These are phyloP conservation scores for Elsinoe ampelina DNA, from an alignment of 2,329 filamentous ascomycete species.

Conservation along the genomic window DNA sequence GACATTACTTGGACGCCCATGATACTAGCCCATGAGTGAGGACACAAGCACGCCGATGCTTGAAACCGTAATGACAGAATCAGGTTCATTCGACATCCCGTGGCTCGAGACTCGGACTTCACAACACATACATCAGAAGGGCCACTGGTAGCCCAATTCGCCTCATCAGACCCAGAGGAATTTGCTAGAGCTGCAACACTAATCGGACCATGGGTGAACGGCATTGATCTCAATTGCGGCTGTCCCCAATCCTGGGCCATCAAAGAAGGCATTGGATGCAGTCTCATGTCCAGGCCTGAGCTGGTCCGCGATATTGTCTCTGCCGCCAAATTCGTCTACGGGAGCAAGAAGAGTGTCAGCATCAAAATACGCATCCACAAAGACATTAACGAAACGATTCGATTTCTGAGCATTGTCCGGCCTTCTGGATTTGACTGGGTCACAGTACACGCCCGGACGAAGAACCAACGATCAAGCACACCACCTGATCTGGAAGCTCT, in stretches of 20 bases:
- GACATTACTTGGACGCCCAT: conserved; percentile 65
- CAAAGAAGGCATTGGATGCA: conserved; percentile 56
- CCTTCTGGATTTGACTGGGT: conserved; percentile 56
- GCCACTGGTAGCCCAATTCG: conserved; percentile 59
- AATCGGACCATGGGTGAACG: conserved; percentile 52
- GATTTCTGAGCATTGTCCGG: conserved; percentile 55
- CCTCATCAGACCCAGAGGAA: conserved; percentile 52
- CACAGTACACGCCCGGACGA: conserved; percentile 59
- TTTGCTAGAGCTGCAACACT: conserved; percentile 54
- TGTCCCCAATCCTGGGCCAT: conserved; percentile 67
- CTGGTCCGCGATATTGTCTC: conserved; percentile 58
- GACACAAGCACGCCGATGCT: neutral
- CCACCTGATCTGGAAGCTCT: conserved; percentile 56
- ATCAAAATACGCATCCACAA: conserved; percentile 62
- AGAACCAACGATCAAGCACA: conserved; percentile 50
- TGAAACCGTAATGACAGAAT: neutral
- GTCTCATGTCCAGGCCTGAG: conserved; percentile 57
- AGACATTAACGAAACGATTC: conserved; percentile 42
- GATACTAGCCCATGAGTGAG: conserved; percentile 35
- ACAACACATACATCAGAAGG: conserved; percentile 45
- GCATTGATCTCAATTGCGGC: conserved; percentile 63
- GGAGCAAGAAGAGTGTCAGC: conserved; percentile 49
- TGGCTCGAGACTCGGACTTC: conserved; percentile 49
- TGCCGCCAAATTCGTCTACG: conserved; percentile 46
- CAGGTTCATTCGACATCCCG: conserved; percentile 23